Evolutionary conservation across 768 basidiomycete genomes (phyloP).

Genomic region (Psilocybe tampanensis): DNA sequence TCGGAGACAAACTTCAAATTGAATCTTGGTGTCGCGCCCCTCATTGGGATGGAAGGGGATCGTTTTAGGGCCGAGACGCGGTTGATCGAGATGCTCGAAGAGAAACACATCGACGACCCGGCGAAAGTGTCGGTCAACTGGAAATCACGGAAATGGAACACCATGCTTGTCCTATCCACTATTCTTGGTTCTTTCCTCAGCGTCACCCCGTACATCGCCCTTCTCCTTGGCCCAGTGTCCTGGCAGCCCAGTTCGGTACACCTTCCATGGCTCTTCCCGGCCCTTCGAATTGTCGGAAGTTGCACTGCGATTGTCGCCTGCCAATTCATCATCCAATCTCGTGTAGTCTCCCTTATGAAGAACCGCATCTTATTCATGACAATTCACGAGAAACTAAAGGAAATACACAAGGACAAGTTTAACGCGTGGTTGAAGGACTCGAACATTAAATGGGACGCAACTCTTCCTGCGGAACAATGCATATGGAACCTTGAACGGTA

Average conservation of each 20-base stretch:
- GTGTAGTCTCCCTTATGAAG: not conserved
- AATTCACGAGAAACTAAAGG: not conserved
- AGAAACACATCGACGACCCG: not conserved
- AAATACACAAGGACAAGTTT: not conserved
- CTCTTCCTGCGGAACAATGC: not conserved
- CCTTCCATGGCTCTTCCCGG: not conserved
- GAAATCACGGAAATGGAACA: not conserved
- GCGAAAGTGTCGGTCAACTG: not conserved
- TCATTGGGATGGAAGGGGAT: not conserved
- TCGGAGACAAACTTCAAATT: too few relatives aligned
- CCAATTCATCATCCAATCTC: not conserved
- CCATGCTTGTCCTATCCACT: not conserved
- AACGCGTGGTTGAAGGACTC: not conserved
- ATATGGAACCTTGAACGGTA: not conserved
- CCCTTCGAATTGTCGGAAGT: not conserved
- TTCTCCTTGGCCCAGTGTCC: not conserved
- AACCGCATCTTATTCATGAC: not conserved
- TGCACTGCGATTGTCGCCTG: not conserved
- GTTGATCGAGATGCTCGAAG: not conserved
- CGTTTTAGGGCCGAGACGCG: not conserved
- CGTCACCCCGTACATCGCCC: not conserved
- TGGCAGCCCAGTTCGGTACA: not conserved
- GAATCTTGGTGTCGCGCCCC: not conserved
- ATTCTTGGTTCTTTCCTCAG: not conserved
- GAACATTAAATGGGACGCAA: not conserved